A percentile compares a stretch with the other conserved stretches of the same genome.
Conservation (phyloP, 495 filamentous ascomycete species). For the Daldinia loculata region DNA sequence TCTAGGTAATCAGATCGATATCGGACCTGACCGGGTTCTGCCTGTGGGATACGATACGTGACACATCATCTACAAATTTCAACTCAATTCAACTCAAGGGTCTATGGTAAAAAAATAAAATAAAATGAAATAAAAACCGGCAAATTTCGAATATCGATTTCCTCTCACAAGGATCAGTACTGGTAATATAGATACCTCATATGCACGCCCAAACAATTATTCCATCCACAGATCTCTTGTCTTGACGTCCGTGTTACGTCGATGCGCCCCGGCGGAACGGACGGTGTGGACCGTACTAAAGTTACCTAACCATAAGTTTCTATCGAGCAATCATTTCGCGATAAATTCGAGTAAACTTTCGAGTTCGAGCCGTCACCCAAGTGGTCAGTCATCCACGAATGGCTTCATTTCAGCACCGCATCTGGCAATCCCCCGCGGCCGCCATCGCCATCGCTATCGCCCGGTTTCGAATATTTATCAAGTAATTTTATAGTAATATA, state of each 20-base stretch:
- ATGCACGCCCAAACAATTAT: not conserved
- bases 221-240: slow-evolving; percentile 7
- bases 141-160: not conserved
- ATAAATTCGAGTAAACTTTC: slow-evolving; percentile 39
- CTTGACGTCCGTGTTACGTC: slow-evolving; percentile 36
- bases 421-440: slow-evolving; percentile 9
- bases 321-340: slow-evolving; percentile 40
- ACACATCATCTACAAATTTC: slow-evolving; percentile 5
- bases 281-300: slow-evolving; percentile 18
- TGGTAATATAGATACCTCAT: not conserved
- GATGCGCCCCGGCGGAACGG: slow-evolving; percentile 20
- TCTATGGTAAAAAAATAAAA: not conserved
- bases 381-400: slow-evolving; percentile 12
- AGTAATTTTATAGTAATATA: slow-evolving; percentile 38
- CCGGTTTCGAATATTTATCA: slow-evolving; percentile 24
- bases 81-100: not conserved
- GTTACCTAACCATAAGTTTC: slow-evolving; percentile 17
- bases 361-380: slow-evolving; percentile 18
- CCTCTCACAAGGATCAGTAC: not conserved
- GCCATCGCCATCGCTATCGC: not conserved
- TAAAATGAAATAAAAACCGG: not conserved
- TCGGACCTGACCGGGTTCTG: slow-evolving; percentile 29
- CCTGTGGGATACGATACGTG: slow-evolving; percentile 2
- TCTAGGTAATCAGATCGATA: slow-evolving; percentile 21
- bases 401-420: slow-evolving; percentile 31